Percentiles rank a stretch among this genome's conserved stretches.
phyloP scores from a whole-genome alignment of 306 rosid genomes.

The Quercus aquifolioides region DNA sequence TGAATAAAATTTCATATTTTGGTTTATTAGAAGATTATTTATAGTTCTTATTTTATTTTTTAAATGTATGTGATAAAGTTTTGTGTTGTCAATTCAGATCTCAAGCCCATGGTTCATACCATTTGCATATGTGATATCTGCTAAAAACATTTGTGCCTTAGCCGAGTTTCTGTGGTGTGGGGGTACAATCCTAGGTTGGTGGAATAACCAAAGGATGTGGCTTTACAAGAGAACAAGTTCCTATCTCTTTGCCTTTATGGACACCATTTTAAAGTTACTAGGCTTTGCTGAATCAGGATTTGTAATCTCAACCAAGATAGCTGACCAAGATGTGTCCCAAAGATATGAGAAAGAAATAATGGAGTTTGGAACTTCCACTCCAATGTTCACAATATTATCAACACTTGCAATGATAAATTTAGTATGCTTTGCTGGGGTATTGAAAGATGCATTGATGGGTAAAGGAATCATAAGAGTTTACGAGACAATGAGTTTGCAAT shows the following conservation, averaged over 20 bases:
- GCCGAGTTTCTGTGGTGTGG: slow-evolving; percentile 56
- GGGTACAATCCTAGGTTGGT: slow-evolving; percentile 79
- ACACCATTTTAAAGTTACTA: slow-evolving; percentile 42
- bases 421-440: slow-evolving; percentile 46
- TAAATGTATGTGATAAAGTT: not conserved
- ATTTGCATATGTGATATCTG: slow-evolving; percentile 55
- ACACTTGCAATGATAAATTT: slow-evolving; percentile 64
- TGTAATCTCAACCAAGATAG: slow-evolving; percentile 60
- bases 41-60: not conserved
- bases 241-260: slow-evolving; percentile 57
- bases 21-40: too few relatives aligned
- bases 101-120: slow-evolving; percentile 81
- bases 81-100: slow-evolving; percentile 38
- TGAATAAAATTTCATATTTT: too few relatives aligned
- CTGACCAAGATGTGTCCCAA: slow-evolving; percentile 50
- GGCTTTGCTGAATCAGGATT: slow-evolving; percentile 52
- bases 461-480: slow-evolving; percentile 19
- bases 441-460: slow-evolving; percentile 35
- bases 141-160: slow-evolving; percentile 36
- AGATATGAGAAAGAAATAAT: slow-evolving; percentile 62
- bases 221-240: slow-evolving; percentile 73
- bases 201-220: slow-evolving; percentile 81
- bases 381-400: slow-evolving; percentile 56
- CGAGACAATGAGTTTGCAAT: slow-evolving; percentile 50
- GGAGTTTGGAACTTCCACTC: slow-evolving; percentile 84